These are phyloP conservation scores for Pestalotiopsis sp. DNA, from an alignment of 2,329 filamentous ascomycete species.

Conservation along the genomic window DNA sequence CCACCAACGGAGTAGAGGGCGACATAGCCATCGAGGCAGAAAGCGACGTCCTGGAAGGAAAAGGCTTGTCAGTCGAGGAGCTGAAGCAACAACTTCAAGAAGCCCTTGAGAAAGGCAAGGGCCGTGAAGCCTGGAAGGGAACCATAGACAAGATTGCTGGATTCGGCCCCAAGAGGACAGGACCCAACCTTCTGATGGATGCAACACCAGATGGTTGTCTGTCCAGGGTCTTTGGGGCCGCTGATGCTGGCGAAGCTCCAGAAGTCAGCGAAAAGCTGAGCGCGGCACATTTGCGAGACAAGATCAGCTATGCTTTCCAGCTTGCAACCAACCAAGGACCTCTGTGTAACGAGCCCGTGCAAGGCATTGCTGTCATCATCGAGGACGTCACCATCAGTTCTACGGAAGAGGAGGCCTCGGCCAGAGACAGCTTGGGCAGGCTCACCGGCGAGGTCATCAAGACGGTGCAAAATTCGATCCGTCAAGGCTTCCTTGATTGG, in stretches of 20 bases:
- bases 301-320: constrained; percentile 92
- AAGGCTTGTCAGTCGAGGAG: constrained; percentile 70
- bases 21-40: constrained; percentile 50
- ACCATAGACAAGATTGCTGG: constrained; percentile 81
- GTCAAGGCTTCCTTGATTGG: constrained; percentile 91
- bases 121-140: constrained; percentile 75
- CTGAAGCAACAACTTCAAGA: constrained; percentile 73
- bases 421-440: constrained; percentile 70
- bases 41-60: constrained; percentile 59
- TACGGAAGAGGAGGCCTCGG: constrained; percentile 53
- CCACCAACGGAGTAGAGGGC: constrained; percentile 35
- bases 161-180: constrained; percentile 83
- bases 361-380: constrained; percentile 88
- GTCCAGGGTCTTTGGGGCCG: constrained; percentile 64
- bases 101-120: constrained; percentile 71
- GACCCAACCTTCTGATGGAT: constrained; percentile 89
- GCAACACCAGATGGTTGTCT: constrained; percentile 70
- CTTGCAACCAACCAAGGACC: constrained; percentile 87
- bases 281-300: constrained; percentile 78
- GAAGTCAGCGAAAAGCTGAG: constrained; percentile 52
- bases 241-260: constrained; percentile 34
- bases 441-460: constrained; percentile 94
- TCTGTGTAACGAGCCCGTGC: constrained; percentile 88
- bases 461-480: constrained; percentile 80
- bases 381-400: constrained; percentile 72